phyloP scores from a whole-genome alignment of 352 stramenopile species.

The Phytophthora europaea region DNA sequence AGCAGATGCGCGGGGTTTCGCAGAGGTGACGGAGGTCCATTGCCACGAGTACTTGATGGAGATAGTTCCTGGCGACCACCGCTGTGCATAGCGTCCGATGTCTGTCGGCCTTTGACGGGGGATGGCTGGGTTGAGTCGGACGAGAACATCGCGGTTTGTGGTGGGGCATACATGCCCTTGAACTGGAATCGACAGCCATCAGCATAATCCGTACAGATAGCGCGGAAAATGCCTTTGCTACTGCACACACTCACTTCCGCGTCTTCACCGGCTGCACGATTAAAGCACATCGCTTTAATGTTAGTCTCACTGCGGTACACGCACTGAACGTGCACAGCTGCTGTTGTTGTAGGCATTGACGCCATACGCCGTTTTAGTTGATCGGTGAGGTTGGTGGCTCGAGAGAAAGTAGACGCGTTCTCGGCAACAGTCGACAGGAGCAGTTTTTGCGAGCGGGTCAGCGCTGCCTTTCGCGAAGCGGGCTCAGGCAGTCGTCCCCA shows the following conservation, averaged over 20 bases:
- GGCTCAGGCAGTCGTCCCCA: slow-evolving; percentile 80
- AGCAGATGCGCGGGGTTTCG: slow-evolving; percentile 43
- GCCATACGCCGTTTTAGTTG: slow-evolving; percentile 69
- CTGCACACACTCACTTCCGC: slow-evolving; percentile 80
- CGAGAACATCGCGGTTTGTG: slow-evolving; percentile 54
- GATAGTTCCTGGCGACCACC: slow-evolving; percentile 29
- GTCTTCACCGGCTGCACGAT: slow-evolving; percentile 60
- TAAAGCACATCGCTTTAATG: slow-evolving; percentile 89
- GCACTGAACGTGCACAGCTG: slow-evolving; percentile 58
- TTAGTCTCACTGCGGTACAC: slow-evolving; percentile 86
- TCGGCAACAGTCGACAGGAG: slow-evolving; percentile 57
- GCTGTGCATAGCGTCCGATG: slow-evolving; percentile 22
- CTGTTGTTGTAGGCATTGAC: slow-evolving; percentile 36
- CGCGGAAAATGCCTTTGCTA: slow-evolving; percentile 80
- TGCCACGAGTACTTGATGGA: slow-evolving; percentile 38
- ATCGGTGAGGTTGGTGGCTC: slow-evolving; percentile 61
- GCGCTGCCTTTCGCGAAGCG: slow-evolving; percentile 61
- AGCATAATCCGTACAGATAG: slow-evolving; percentile 71
- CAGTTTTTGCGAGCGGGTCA: slow-evolving; percentile 78
- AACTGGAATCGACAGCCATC: slow-evolving; percentile 84
- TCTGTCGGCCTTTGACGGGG: slow-evolving; percentile 36
- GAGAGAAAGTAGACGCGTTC: slow-evolving; percentile 45
- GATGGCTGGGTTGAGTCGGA: slow-evolving; percentile 32
- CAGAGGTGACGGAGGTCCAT: slow-evolving; percentile 35
- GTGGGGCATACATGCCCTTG: slow-evolving; percentile 79